These are phyloP conservation scores for Aspergillus sp. DNA, from an alignment of 2,329 filamentous ascomycete genomes.

Conservation along the genomic window DNA sequence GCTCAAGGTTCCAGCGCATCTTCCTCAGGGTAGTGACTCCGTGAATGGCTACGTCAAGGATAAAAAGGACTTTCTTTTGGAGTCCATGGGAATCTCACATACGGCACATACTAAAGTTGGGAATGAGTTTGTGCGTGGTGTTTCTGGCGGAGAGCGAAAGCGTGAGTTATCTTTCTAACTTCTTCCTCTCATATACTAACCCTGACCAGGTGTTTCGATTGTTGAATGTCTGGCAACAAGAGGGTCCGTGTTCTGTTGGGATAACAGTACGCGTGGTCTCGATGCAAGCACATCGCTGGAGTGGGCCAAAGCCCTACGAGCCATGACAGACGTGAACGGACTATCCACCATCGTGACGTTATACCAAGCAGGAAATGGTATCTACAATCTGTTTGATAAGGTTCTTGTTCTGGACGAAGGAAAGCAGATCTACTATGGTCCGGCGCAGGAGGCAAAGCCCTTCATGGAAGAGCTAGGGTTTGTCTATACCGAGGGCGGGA, in stretches of 20 bases:
- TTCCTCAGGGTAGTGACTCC: constrained; percentile 50
- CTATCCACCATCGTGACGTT: constrained; percentile 63
- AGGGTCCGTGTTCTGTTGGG: constrained; percentile 64
- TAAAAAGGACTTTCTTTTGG: constrained; percentile 47
- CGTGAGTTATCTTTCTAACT: constrained; percentile 40
- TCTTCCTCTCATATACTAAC: no score
- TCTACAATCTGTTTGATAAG: constrained; percentile 70
- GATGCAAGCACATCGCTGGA: constrained; percentile 66
- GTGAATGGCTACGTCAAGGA: constrained; percentile 44
- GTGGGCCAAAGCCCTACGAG: constrained; percentile 60
- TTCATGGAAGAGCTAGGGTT: constrained; percentile 69
- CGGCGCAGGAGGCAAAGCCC: constrained; percentile 56
- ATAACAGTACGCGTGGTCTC: constrained; percentile 65
- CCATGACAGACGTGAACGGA: constrained; percentile 63
- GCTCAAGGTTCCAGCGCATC: constrained; percentile 68
- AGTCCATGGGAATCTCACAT: constrained; percentile 57
- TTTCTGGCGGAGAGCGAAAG: constrained; percentile 68
- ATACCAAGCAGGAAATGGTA: constrained; percentile 70
- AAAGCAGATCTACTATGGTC: constrained; percentile 65
- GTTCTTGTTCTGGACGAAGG: constrained; percentile 67
- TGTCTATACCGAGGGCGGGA: constrained; percentile 60
- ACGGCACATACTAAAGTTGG: constrained; percentile 66
- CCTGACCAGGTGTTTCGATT: constrained; percentile 54
- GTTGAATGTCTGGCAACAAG: constrained; percentile 62
- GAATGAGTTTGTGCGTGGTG: constrained; percentile 64